Percentiles rank a stretch among this genome's conserved stretches.
phyloP scores from a whole-genome alignment of 2,329 filamentous ascomycete species.

The Capronia coronata region DNA sequence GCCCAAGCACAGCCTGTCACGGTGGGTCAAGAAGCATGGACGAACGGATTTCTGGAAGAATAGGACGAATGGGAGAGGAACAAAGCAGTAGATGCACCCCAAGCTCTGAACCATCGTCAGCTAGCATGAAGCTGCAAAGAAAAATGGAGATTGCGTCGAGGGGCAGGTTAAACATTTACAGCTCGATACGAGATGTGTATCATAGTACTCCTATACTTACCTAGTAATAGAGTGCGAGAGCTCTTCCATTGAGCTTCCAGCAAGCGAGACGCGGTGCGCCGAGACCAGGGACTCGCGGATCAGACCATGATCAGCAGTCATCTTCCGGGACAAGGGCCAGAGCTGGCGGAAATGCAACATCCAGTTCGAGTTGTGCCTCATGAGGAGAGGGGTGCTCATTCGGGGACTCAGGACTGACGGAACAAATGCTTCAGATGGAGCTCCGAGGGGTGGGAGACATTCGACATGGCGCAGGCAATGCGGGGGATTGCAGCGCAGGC shows the following conservation, averaged over 20 bases:
- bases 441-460: no score
- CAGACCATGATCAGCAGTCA: neutral
- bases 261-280: neutral
- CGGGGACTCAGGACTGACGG: neutral
- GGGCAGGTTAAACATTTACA: neutral
- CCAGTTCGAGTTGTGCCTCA: neutral
- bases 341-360: constrained; percentile 2
- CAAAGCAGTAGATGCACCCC: neutral
- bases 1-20: neutral
- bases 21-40: constrained; percentile 10
- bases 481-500: neutral
- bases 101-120: neutral
- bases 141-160: neutral
- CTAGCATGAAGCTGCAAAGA: constrained; percentile 6
- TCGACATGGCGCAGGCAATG: neutral
- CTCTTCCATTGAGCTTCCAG: neutral
- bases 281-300: neutral
- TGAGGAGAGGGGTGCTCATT: neutral
- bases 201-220: no score
- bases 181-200: no score
- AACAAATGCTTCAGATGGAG: neutral
- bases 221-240: neutral
- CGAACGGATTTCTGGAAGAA: constrained; percentile 13
- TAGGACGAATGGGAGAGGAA: neutral
- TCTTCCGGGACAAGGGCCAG: neutral